A percentile compares a stretch with the other conserved stretches of the same genome.
Conservation (phyloP, 2,329 filamentous ascomycete genomes). For the Arachnomyces sp. region DNA sequence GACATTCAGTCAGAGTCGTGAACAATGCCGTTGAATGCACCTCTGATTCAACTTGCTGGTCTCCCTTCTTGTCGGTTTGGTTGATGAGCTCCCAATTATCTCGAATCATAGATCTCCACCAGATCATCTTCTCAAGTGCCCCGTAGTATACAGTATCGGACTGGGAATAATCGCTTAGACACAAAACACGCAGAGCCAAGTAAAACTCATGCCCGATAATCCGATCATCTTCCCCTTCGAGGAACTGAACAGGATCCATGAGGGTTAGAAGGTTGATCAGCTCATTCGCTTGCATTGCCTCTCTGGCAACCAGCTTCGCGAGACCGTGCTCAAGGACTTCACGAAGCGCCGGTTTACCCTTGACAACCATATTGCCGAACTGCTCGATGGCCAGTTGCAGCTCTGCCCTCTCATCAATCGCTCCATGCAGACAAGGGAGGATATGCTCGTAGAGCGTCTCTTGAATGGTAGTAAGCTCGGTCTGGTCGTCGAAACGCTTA, state of each 20-base stretch:
- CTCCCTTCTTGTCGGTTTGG: constrained; percentile 66
- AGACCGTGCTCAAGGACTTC: constrained; percentile 66
- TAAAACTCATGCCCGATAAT: constrained; percentile 60
- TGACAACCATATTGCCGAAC: constrained; percentile 47
- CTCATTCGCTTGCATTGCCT: constrained; percentile 53
- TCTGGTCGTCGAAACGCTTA: constrained; percentile 53
- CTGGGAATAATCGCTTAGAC: constrained; percentile 48
- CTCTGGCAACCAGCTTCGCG: constrained; percentile 61
- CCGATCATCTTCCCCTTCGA: constrained; percentile 37
- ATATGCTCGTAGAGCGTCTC: constrained; percentile 68
- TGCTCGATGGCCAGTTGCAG: constrained; percentile 66
- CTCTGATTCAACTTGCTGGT: constrained; percentile 57
- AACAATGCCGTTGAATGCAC: constrained; percentile 62
- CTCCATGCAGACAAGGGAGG: constrained; percentile 57
- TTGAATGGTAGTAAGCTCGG: constrained; percentile 70
- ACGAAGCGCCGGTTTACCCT: constrained; percentile 58
- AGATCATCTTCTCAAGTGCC: constrained; percentile 58
- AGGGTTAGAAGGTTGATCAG: constrained; percentile 65
- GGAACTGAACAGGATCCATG: constrained; percentile 49
- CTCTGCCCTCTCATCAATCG: constrained; percentile 73
- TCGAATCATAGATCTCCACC: constrained; percentile 76
- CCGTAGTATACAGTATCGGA: constrained; percentile 51
- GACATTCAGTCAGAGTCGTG: constrained; percentile 57
- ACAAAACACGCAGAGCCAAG: constrained; percentile 56
- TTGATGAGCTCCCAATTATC: constrained; percentile 82